Percentiles rank a stretch among this genome's conserved stretches.
These are phyloP conservation scores for Candida ponderosae DNA, from an alignment of 805 yeast species.

Conservation along the genomic window DNA sequence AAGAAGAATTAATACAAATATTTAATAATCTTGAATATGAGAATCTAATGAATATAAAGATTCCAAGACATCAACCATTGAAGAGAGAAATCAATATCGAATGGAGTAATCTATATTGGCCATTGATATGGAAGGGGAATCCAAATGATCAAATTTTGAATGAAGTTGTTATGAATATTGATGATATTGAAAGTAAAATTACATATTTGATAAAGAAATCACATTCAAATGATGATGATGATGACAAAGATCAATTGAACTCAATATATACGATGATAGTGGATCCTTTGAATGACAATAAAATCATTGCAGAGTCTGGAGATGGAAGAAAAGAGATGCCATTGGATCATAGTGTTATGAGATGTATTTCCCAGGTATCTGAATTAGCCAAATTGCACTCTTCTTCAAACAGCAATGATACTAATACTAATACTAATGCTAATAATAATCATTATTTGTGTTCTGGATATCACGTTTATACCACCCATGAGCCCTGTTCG, in stretches of 20 bases:
- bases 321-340: conserved; percentile 43
- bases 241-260: conserved; percentile 8
- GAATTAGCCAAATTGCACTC: conserved; percentile 37
- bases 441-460: conserved; percentile 50
- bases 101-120: conserved; percentile 79
- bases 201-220: conserved; percentile 21
- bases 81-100: conserved; percentile 55
- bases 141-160: conserved; percentile 67
- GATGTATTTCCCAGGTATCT: conserved; percentile 61
- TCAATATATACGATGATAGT: conserved; percentile 61
- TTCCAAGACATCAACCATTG: conserved; percentile 61
- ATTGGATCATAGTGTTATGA: conserved; percentile 69
- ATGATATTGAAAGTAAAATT: conserved; percentile 28
- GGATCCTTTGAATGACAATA: conserved; percentile 40
- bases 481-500: conserved; percentile 92
- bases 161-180: conserved; percentile 42
- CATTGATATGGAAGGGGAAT: conserved; percentile 89
- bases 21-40: conserved; percentile 15
- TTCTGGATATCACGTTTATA: conserved; percentile 66
- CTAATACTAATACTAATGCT: conserved; percentile 3
- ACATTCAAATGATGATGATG: conserved; percentile 13
- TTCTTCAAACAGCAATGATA: background rate
- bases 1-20: conserved; percentile 15
- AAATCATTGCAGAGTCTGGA: conserved; percentile 28
- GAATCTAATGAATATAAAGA: conserved; percentile 19